phyloP scores from a whole-genome alignment of 2,329 filamentous ascomycete species.

The Pseudocercospora fuligena region DNA sequence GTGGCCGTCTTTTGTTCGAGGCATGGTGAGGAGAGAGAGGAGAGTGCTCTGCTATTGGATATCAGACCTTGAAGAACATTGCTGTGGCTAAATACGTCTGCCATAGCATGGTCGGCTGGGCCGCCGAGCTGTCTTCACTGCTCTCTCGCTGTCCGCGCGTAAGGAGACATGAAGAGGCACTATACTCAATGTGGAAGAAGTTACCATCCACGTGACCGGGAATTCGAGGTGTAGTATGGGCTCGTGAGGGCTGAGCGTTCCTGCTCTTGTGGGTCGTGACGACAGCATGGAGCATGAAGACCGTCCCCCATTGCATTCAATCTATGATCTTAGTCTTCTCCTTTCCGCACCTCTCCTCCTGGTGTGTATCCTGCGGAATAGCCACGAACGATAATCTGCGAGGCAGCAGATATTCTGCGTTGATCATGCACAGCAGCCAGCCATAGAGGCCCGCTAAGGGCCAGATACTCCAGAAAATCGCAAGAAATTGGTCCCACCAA shows the following conservation, averaged over 20 bases:
- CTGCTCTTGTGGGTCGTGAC: background rate
- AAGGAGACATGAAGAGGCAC: no score
- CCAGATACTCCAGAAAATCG: background rate
- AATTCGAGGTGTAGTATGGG: background rate
- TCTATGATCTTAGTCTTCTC: no score
- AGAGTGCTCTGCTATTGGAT: background rate
- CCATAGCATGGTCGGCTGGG: background rate
- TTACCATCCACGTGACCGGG: background rate
- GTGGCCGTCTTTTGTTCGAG: constrained; percentile 11
- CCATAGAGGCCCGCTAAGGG: background rate
- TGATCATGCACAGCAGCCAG: background rate
- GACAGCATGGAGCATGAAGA: background rate
- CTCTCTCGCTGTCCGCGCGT: no score
- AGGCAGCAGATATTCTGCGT: background rate
- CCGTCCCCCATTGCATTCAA: background rate
- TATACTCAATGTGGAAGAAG: background rate
- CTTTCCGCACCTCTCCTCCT: background rate
- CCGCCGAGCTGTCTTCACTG: background rate
- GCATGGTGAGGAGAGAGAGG: constrained; percentile 1
- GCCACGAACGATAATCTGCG: no score
- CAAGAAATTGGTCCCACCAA: background rate
- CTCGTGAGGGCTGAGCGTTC: background rate
- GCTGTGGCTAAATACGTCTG: background rate
- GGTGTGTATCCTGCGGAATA: no score
- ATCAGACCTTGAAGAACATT: no score